These are phyloP conservation scores for Chalciporus pseudorubinellus DNA, from an alignment of 768 basidiomycete genomes.

Conservation along the genomic window DNA sequence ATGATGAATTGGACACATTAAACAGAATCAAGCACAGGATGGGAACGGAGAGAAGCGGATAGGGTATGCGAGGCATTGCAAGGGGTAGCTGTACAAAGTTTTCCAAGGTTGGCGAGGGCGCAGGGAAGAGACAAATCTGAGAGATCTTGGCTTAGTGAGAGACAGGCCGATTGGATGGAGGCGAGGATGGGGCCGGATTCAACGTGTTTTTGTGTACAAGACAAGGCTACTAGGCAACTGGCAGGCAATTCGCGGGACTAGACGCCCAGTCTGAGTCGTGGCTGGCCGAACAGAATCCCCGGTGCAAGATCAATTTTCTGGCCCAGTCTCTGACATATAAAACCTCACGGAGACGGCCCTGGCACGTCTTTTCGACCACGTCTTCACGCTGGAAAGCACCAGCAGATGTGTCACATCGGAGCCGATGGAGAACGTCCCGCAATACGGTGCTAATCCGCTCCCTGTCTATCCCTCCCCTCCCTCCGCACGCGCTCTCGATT, in stretches of 20 bases:
- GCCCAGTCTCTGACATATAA: constrained; percentile 26
- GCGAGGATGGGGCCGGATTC: constrained; percentile 14
- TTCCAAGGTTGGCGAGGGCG: constrained; percentile 3
- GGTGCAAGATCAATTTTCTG: constrained; percentile 3
- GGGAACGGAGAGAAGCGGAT: not conserved
- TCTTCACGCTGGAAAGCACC: constrained; percentile 20
- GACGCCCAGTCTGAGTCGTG: not conserved
- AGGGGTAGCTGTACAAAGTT: not conserved
- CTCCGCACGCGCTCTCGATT: constrained; percentile 19
- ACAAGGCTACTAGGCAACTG: constrained; percentile 15
- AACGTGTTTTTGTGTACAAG: constrained; percentile 18
- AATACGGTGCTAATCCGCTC: constrained; percentile 29
- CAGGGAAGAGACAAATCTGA: constrained; percentile 1
- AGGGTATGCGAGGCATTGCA: too few relatives aligned
- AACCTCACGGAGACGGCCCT: constrained; percentile 26
- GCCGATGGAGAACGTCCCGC: constrained; percentile 37
- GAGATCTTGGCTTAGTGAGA: constrained; percentile 4
- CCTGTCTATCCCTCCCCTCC: constrained; percentile 31
- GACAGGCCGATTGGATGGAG: not conserved
- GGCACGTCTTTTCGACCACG: constrained; percentile 33
- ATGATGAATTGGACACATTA: constrained; percentile 5
- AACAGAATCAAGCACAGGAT: constrained; percentile 10
- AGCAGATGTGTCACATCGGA: constrained; percentile 37
- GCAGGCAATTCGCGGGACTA: not conserved
- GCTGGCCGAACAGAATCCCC: constrained; percentile 9